Conservation (phyloP, 176 grass and related monocot species). For the Triticum urartu region DNA sequence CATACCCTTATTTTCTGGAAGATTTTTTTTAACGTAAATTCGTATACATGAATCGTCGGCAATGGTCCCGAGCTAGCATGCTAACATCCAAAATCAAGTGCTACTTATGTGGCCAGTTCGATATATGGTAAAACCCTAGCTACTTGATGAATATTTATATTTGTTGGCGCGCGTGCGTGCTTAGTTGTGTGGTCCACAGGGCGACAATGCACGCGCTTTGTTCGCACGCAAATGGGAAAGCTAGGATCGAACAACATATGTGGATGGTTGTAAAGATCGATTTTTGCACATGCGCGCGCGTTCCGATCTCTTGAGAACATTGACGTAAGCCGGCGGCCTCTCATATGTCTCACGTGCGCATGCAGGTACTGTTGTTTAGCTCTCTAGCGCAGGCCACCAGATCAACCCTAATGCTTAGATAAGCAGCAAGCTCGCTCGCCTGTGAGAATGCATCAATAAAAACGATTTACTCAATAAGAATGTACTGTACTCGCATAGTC, state of each 20-base stretch:
- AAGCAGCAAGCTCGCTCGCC: slow-evolving; percentile 16
- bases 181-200: slow-evolving; percentile 37
- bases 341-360: slow-evolving; percentile 25
- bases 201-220: slow-evolving; percentile 42
- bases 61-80: slow-evolving; percentile 22
- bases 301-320: not conserved
- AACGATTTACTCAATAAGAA: too few species aligned
- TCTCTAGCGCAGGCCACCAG: not conserved
- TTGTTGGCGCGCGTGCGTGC: slow-evolving; percentile 17
- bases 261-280: slow-evolving; percentile 30
- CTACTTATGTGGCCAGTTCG: slow-evolving; percentile 13
- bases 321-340: not conserved
- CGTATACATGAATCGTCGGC: not conserved
- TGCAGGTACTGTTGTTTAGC: not conserved
- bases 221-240: slow-evolving; percentile 48
- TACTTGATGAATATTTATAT: slow-evolving; percentile 17
- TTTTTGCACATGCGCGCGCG: slow-evolving; percentile 15
- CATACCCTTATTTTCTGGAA: not conserved
- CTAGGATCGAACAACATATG: not conserved
- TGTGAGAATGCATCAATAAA: not conserved
- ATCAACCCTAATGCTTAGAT: slow-evolving; percentile 32
- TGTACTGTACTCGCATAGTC: too few species aligned
- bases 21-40: not conserved
- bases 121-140: not conserved
- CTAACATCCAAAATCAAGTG: not conserved